Percentiles rank a stretch among this genome's conserved stretches.
Conservation (phyloP, 768 basidiomycete genomes). For the Pleurotus platypus region DNA sequence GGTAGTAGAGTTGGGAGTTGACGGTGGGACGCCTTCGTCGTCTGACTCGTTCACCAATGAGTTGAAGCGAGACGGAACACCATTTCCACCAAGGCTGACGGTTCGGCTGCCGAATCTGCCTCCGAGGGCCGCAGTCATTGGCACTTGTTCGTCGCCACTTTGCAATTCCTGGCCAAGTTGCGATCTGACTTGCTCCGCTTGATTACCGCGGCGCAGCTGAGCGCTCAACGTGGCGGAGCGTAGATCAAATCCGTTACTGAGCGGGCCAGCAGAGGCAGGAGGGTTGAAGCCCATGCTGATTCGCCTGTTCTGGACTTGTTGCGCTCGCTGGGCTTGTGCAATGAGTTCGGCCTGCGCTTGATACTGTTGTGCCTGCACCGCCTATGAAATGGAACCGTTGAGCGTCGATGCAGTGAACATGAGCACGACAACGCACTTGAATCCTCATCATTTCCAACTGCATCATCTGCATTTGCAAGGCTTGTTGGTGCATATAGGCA, state of each 20-base stretch:
- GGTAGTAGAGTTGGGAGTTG: slow-evolving; percentile 60
- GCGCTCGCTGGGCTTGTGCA: slow-evolving; percentile 57
- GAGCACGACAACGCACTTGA: slow-evolving; percentile 48
- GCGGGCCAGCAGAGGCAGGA: slow-evolving; percentile 75
- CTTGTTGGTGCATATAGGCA: slow-evolving; percentile 50
- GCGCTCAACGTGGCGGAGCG: slow-evolving; percentile 50
- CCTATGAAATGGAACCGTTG: slow-evolving; percentile 29
- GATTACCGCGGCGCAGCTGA: slow-evolving; percentile 65
- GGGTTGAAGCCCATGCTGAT: slow-evolving; percentile 43
- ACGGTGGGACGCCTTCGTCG: slow-evolving; percentile 42
- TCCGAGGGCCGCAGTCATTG: slow-evolving; percentile 78
- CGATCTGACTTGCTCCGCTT: slow-evolving; percentile 62
- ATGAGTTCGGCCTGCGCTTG: slow-evolving; percentile 73
- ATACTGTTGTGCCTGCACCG: slow-evolving; percentile 52
- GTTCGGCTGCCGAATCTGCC: slow-evolving; percentile 74
- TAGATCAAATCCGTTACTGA: slow-evolving; percentile 60
- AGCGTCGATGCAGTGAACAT: no score
- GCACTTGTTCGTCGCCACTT: slow-evolving; percentile 54
- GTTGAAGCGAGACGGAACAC: slow-evolving; percentile 8
- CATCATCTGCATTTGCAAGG: slow-evolving; percentile 81
- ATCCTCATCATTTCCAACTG: slow-evolving; percentile 80
- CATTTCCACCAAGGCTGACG: slow-evolving; percentile 36
- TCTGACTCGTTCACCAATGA: slow-evolving; percentile 34
- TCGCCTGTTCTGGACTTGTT: slow-evolving; percentile 43
- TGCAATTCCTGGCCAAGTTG: slow-evolving; percentile 45